Percentiles rank a stretch among this genome's conserved stretches.
These are phyloP conservation scores for Capillidium rhysosporum DNA, from an alignment of 371 early-diverging fungal species.

Conservation along the genomic window DNA sequence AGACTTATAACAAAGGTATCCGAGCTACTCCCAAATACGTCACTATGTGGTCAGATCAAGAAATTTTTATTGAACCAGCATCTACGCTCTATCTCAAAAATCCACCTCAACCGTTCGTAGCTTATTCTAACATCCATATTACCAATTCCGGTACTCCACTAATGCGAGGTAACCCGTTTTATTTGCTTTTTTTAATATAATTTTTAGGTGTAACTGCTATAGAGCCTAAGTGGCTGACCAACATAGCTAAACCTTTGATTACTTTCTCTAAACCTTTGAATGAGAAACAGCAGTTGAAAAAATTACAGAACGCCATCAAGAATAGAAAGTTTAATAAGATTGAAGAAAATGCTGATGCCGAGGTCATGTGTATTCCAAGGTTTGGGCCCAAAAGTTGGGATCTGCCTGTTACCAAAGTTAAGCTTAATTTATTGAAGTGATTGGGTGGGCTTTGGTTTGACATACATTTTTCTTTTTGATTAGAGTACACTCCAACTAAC, in stretches of 20 bases:
- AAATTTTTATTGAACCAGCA: slow-evolving; percentile 51
- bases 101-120: slow-evolving; percentile 56
- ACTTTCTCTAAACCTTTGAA: neutral
- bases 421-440: neutral
- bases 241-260: slow-evolving; percentile 3
- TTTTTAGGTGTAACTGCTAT: slow-evolving; percentile 10
- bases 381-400: slow-evolving; percentile 2
- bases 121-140: slow-evolving; percentile 39
- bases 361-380: neutral
- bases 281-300: neutral
- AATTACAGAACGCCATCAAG: neutral
- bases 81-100: slow-evolving; percentile 39
- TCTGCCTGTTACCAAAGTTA: neutral
- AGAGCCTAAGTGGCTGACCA: slow-evolving; percentile 8
- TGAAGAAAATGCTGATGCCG: neutral
- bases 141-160: slow-evolving; percentile 11
- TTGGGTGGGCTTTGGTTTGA: no score
- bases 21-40: slow-evolving; percentile 36
- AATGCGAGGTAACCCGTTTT: neutral
- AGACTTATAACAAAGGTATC: slow-evolving; percentile 12
- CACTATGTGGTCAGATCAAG: slow-evolving; percentile 61
- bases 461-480: no score
- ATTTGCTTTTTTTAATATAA: neutral
- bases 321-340: no score
- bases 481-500: no score